These are phyloP conservation scores for Isabelozyma heimii DNA, from an alignment of 805 yeast species.

Conservation along the genomic window DNA sequence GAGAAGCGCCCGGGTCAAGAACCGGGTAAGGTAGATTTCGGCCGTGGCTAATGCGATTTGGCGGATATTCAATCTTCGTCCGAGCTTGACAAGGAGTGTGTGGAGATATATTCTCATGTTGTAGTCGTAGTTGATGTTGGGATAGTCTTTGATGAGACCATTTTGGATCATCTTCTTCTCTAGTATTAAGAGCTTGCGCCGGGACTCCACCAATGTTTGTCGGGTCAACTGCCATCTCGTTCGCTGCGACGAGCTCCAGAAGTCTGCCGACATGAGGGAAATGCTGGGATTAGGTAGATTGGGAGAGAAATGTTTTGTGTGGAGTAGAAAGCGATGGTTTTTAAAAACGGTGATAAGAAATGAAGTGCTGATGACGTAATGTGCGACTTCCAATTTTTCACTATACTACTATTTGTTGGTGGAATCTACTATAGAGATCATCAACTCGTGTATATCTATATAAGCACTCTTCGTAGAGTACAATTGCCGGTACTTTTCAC, in stretches of 20 bases:
- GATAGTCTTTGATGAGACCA: constrained; percentile 41
- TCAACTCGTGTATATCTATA: not conserved
- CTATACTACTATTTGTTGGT: not conserved
- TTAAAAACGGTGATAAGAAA: not conserved
- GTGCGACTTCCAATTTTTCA: not conserved
- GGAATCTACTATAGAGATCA: not conserved
- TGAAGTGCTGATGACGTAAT: too few relatives aligned
- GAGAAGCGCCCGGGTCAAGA: constrained; percentile 66
- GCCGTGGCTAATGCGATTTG: constrained; percentile 88
- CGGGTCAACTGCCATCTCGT: constrained; percentile 77
- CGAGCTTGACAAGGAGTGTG: constrained; percentile 68
- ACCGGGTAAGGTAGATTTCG: constrained; percentile 78
- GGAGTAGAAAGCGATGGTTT: not conserved
- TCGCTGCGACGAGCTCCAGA: constrained; percentile 84
- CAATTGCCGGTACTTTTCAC: too few relatives aligned
- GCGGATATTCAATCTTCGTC: constrained; percentile 71
- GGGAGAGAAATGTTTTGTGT: not conserved
- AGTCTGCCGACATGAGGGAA: constrained; percentile 69
- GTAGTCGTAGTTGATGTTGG: constrained; percentile 50
- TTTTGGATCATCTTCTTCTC: constrained; percentile 44
- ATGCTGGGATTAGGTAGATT: not conserved
- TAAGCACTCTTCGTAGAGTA: too few relatives aligned
- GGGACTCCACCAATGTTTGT: constrained; percentile 48
- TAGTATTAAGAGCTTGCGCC: constrained; percentile 39
- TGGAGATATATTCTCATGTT: constrained; percentile 79